These are phyloP conservation scores for Psilocybe azurescens DNA, from an alignment of 768 basidiomycete species.

Conservation along the genomic window DNA sequence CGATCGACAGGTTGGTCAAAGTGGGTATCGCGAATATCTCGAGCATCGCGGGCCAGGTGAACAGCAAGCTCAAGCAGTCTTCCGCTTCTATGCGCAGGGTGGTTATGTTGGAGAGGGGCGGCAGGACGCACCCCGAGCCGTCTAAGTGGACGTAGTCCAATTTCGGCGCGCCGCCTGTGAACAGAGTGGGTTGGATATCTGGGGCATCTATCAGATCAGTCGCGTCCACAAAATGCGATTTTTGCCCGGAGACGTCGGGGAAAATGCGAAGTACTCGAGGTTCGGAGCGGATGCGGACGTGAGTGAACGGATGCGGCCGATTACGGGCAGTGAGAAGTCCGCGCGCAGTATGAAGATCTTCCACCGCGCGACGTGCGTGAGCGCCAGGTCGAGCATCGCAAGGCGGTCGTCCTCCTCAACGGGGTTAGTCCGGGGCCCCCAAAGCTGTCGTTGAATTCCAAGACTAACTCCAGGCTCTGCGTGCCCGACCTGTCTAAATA, in stretches of 20 bases:
- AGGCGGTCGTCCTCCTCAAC: not conserved
- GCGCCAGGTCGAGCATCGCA: constrained; percentile 11
- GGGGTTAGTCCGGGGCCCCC: not conserved
- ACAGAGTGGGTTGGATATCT: constrained; percentile 13
- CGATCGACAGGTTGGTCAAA: constrained; percentile 21
- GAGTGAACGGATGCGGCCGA: not conserved
- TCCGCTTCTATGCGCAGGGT: constrained; percentile 23
- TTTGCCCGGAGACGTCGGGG: not conserved
- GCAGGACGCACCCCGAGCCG: constrained; percentile 1
- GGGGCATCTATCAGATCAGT: not conserved
- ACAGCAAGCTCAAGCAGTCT: not conserved
- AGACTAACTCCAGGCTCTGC: constrained; percentile 20
- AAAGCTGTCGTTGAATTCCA: constrained; percentile 18
- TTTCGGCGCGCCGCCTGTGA: constrained; percentile 23
- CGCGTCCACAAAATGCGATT: not conserved
- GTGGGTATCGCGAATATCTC: constrained; percentile 17
- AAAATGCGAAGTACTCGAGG: constrained; percentile 21
- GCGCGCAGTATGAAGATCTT: constrained; percentile 19
- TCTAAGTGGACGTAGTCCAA: constrained; percentile 22
- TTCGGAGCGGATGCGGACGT: constrained; percentile 15
- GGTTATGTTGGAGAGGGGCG: constrained; percentile 23
- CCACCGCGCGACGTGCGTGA: constrained; percentile 22
- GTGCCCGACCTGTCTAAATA: constrained; percentile 25
- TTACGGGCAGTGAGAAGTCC: constrained; percentile 1
- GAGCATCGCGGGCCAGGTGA: constrained; percentile 5